Conservation (phyloP, 257 asterid genomes). For the Linderniella brevidens region DNA sequence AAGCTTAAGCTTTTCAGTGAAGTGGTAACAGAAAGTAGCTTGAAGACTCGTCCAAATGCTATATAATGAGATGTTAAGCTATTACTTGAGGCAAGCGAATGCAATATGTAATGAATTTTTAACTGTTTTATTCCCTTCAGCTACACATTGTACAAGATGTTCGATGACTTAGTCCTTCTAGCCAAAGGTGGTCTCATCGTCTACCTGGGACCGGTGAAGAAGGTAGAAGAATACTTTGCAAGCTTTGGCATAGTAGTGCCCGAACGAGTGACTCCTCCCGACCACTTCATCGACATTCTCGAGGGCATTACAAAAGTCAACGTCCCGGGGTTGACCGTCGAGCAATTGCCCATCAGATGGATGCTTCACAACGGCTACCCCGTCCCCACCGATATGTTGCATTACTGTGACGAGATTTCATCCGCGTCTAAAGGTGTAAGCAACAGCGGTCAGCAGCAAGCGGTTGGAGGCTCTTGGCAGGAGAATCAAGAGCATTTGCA, state of each 20-base stretch:
- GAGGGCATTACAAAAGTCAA: slow-evolving; percentile 62
- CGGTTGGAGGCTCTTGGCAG: slow-evolving; percentile 18
- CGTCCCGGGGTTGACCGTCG: slow-evolving; percentile 33
- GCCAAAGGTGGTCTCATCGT: slow-evolving; percentile 71
- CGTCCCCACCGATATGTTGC: slow-evolving; percentile 92
- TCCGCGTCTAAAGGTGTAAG: slow-evolving; percentile 39
- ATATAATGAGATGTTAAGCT: too few relatives aligned
- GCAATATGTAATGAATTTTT: not conserved
- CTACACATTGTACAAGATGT: slow-evolving; percentile 63
- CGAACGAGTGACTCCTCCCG: slow-evolving; percentile 60
- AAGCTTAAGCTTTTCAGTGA: too few relatives aligned
- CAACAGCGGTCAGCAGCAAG: slow-evolving; percentile 11
- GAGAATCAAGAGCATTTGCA: slow-evolving; percentile 30
- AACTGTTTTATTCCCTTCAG: slow-evolving; percentile 22
- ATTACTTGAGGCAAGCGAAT: too few relatives aligned
- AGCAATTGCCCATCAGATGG: slow-evolving; percentile 93
- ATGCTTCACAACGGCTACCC: slow-evolving; percentile 96
- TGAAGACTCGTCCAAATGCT: too few relatives aligned
- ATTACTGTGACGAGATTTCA: slow-evolving; percentile 53
- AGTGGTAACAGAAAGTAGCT: too few relatives aligned
- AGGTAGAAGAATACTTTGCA: slow-evolving; percentile 52
- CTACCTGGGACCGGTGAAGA: slow-evolving; percentile 58
- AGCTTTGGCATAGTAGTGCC: slow-evolving; percentile 46
- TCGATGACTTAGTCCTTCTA: slow-evolving; percentile 64
- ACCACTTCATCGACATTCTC: slow-evolving; percentile 56